Evolutionary conservation across 1,139 yeast species (phyloP).

Genomic region (Wickerhamiella infanticola): DNA sequence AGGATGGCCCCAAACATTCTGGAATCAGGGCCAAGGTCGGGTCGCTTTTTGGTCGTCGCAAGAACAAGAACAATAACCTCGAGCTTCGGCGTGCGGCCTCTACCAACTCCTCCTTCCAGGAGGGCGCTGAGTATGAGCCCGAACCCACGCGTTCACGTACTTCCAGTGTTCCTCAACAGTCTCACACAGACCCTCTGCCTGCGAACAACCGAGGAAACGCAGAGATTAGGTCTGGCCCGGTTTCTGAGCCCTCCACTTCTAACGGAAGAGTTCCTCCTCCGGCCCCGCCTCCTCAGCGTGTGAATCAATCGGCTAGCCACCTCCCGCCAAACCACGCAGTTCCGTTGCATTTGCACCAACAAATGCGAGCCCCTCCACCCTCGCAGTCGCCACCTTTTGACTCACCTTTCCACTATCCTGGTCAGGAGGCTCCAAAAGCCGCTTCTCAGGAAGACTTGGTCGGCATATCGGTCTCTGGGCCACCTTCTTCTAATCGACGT

Average conservation of each 20-base stretch:
- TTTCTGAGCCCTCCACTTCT: neutral
- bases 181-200: constrained; percentile 2
- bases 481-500: constrained; percentile 16
- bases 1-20: constrained; percentile 1
- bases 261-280: neutral
- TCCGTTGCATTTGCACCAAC: constrained; percentile 19
- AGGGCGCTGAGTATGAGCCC: neutral
- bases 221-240: neutral
- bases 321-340: constrained; percentile 4
- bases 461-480: constrained; percentile 18
- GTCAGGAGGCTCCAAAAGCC: neutral
- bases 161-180: constrained; percentile 1
- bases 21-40: constrained; percentile 60
- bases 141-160: neutral
- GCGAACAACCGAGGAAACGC: constrained; percentile 3
- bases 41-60: constrained; percentile 58
- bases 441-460: constrained; percentile 16
- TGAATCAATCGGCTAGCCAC: neutral
- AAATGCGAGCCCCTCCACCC: constrained; percentile 19
- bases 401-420: neutral
- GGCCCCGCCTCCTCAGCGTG: neutral
- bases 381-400: neutral
- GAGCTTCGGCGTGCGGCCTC: neutral
- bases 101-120: neutral
- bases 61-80: constrained; percentile 20